Evolutionary conservation across 2,329 filamentous ascomycete genomes (phyloP), one percentile per base, ranked within the genome.

Genomic region (Byssothecium circinans): DNA sequence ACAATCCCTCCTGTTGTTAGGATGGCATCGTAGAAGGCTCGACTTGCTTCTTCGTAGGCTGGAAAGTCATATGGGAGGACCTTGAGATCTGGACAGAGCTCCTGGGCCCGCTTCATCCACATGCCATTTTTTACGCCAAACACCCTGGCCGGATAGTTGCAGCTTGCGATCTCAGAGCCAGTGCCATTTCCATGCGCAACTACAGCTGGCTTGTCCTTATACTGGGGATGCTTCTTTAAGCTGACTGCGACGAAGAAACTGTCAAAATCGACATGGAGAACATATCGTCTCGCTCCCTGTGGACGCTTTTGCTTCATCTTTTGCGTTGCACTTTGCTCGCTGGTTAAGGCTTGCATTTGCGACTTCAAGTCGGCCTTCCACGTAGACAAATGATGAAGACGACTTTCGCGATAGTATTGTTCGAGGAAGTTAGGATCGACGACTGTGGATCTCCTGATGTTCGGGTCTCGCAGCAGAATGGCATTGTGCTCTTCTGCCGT

Each of bases 201-300:
- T 1, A 89, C 94, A 2, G 87, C 84, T 0, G 95, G 94, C 63
- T 91, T 92, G 41, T 88, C 85, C 32, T 78, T 75, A 50, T 83
- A 86, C 17, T 95, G 84, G 0, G 92, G 91, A 19, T 85, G 79
- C 44, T 84, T 87, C 60, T 91, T 90, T 15, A 87, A 72, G 0
- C 94, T 96, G 0, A 99, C 89, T 0, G 95, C 89, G 49, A 91
- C 96, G 71, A 99, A 99, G 74, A 99, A 99, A 70, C 91, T 94
- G 72, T 99, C 95, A 68, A 99, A 99, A 66, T 99, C 94, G 23
- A 99, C 90, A 62, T 99, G 94, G 64, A 99, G 82, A 43, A 99
- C 81, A 61, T 97, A 99, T 41, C 88, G 78, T 50, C 91, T 80
- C 2, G 84, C 74, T 0, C 86, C 88, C 11, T 81, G 76, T 20